Percentiles rank a stretch among this genome's conserved stretches.
Conservation (phyloP, 352 stramenopile species). For the Pythium guiyangense region DNA sequence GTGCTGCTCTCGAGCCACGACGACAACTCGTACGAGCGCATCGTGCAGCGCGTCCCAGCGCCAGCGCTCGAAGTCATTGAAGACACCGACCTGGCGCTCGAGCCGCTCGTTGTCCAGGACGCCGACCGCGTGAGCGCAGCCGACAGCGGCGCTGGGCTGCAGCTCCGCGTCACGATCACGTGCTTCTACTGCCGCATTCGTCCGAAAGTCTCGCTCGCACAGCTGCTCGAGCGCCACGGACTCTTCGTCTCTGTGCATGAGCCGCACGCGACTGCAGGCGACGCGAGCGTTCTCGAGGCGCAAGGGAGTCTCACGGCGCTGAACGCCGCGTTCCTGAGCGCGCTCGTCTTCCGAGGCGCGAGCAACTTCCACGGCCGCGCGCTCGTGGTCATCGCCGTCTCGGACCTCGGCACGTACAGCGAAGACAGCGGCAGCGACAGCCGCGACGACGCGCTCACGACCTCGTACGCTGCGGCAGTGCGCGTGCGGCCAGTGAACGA, state of each 20-base stretch:
- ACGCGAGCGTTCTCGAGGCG: conserved; percentile 4
- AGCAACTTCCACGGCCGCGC: conserved; percentile 27
- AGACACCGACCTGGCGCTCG: conserved; percentile 23
- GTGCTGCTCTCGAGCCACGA: conserved; percentile 7
- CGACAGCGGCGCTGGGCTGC: not conserved
- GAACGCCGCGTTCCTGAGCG: conserved; percentile 31
- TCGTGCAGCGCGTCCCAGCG: not conserved
- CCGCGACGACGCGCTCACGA: conserved; percentile 12
- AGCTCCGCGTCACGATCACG: conserved; percentile 32
- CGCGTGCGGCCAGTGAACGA: conserved; percentile 31
- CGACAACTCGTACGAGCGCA: conserved; percentile 3
- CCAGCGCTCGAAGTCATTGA: conserved; percentile 26
- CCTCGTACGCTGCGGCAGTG: conserved; percentile 32
- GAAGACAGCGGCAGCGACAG: not conserved
- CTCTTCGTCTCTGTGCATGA: conserved; percentile 7
- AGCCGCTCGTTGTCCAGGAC: conserved; percentile 20
- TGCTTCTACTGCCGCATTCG: conserved; percentile 32
- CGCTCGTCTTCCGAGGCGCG: conserved; percentile 29
- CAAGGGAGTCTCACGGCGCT: conserved; percentile 25
- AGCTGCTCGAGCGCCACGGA: conserved; percentile 5
- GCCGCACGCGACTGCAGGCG: conserved; percentile 3
- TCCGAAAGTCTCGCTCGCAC: not conserved
- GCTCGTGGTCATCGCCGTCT: conserved; percentile 37
- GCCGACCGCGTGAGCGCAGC: conserved; percentile 12
- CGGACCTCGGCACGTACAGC: conserved; percentile 31